These are phyloP conservation scores for Thelonectria olida DNA, from an alignment of 2,329 filamentous ascomycete species.

Conservation along the genomic window DNA sequence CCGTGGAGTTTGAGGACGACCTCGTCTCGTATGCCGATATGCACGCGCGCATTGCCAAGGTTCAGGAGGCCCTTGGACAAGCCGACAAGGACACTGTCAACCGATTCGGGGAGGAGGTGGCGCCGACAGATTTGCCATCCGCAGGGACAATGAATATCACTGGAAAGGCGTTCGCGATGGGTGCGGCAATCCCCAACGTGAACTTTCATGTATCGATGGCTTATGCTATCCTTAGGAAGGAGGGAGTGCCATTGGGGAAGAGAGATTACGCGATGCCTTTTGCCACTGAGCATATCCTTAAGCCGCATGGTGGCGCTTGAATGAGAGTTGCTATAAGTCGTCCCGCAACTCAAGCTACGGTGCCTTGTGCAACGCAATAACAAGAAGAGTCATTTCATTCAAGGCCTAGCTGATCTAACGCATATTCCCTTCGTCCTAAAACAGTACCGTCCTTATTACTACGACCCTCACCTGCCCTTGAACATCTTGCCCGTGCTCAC, in stretches of 20 bases:
- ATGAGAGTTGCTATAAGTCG: no score
- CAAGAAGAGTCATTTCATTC: no score
- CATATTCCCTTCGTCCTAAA: no score
- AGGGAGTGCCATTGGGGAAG: conserved; percentile 70
- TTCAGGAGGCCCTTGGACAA: conserved; percentile 35
- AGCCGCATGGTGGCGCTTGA: no score
- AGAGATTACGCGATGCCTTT: conserved; percentile 49
- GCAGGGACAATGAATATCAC: conserved; percentile 31
- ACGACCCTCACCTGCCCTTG: background rate
- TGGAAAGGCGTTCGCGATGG: conserved; percentile 52
- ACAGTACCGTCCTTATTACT: no score
- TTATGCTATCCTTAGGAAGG: conserved; percentile 66
- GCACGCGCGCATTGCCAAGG: conserved; percentile 42
- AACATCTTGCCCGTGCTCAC: conserved; percentile 65
- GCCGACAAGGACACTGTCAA: conserved; percentile 46
- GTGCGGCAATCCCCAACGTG: conserved; percentile 63
- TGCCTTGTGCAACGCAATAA: no score
- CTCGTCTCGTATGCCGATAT: conserved; percentile 42
- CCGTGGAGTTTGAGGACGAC: conserved; percentile 36
- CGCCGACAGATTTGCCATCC: conserved; percentile 34
- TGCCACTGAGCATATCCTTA: background rate
- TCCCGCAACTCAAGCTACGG: no score
- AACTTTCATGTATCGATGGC: conserved; percentile 67
- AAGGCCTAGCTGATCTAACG: no score
- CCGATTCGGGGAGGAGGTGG: conserved; percentile 36